Conservation (phyloP, 2,329 filamentous ascomycete species). For the Aspergillus pseudoglaucus region DNA sequence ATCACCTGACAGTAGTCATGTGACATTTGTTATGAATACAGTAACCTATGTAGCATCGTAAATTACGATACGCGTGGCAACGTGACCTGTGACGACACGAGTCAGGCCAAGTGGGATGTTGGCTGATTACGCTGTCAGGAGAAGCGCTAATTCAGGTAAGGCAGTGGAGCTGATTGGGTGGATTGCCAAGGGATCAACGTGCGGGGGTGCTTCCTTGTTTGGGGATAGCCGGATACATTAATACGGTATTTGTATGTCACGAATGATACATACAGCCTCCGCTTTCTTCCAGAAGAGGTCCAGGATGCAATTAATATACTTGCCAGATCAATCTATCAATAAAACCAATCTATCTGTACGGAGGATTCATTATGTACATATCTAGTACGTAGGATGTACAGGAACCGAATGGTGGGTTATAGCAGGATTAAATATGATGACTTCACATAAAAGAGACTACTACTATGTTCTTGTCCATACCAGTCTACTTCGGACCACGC, state of each 20-base stretch:
- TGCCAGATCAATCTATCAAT: no score
- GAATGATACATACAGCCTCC: conserved; percentile 1
- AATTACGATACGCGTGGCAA: background rate
- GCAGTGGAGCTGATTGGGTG: background rate
- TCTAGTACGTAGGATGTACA: no score
- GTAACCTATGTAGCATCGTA: no score
- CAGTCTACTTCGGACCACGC: no score
- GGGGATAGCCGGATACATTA: background rate
- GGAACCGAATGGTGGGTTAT: no score
- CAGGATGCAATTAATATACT: background rate
- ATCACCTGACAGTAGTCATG: background rate
- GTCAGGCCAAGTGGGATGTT: conserved; percentile 10
- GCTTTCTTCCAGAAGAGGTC: conserved; percentile 1
- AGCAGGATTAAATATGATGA: no score
- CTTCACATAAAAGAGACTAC: no score
- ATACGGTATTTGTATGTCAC: background rate
- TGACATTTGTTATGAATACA: background rate
- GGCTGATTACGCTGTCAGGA: conserved; percentile 2
- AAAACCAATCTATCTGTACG: no score
- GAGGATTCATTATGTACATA: no score
- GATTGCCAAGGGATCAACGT: background rate
- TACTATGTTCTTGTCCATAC: no score
- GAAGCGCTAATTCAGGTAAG: background rate
- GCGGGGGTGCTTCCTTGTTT: conserved; percentile 8
- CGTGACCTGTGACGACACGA: conserved; percentile 14